A percentile compares a stretch with the other conserved stretches of the same genome.
These are phyloP conservation scores for Spergularia marina DNA, from an alignment of 148 eudicot species.

Conservation along the genomic window DNA sequence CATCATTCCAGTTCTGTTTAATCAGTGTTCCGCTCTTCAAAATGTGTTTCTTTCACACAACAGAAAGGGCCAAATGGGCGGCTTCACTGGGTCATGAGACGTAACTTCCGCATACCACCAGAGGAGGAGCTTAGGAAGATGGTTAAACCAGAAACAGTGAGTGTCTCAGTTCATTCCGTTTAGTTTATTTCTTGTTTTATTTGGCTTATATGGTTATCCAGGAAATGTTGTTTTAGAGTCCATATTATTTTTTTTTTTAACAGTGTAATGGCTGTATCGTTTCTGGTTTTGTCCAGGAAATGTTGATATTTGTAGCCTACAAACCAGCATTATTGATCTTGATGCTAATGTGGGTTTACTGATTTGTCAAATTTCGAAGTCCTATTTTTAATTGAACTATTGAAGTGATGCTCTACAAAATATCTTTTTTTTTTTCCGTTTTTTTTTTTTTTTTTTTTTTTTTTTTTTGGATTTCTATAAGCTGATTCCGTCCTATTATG, in stretches of 20 bases:
- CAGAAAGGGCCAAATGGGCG: constrained; percentile 78
- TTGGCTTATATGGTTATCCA: neutral
- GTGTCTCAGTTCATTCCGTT: constrained; percentile 26
- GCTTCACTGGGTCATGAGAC: constrained; percentile 75
- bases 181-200: neutral
- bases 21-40: no score
- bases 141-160: constrained; percentile 94
- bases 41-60: neutral
- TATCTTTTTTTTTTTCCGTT: neutral
- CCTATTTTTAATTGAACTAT: neutral
- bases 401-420: neutral
- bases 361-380: neutral
- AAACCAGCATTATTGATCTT: neutral
- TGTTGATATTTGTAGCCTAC: neutral
- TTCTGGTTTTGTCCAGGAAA: neutral
- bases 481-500: constrained; percentile 4
- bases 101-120: constrained; percentile 78
- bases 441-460: neutral
- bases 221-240: neutral
- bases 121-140: constrained; percentile 94
- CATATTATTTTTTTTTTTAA: neutral
- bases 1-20: neutral
- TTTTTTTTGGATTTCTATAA: neutral
- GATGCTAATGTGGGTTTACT: neutral
- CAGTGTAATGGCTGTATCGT: neutral